Percentiles rank a stretch among this genome's conserved stretches.
These are phyloP conservation scores for Penicillium odoratum DNA, from an alignment of 495 filamentous ascomycete genomes.

Conservation along the genomic window DNA sequence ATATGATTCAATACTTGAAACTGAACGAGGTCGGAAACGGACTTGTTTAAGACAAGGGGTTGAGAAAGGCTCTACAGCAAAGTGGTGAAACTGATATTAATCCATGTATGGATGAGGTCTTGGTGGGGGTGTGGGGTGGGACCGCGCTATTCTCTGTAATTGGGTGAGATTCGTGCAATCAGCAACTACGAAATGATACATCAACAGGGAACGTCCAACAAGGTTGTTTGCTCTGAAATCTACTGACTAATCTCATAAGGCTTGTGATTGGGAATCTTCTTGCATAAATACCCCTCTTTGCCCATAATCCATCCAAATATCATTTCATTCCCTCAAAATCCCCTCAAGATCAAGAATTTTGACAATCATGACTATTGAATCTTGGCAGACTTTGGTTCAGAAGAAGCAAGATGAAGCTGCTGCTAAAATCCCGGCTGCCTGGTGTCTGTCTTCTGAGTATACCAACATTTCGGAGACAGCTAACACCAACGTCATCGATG, in stretches of 20 bases:
- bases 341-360: not conserved
- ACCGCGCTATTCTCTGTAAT: conserved; percentile 9
- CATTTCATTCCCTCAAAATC: not conserved
- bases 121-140: too few relatives aligned
- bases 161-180: not conserved
- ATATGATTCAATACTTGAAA: too few relatives aligned
- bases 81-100: too few relatives aligned
- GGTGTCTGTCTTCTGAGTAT: conserved; percentile 30
- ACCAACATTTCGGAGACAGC: conserved; percentile 13
- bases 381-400: conserved; percentile 25
- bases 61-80: too few relatives aligned
- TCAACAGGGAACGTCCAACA: not conserved
- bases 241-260: not conserved
- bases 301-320: not conserved
- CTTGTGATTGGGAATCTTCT: not conserved
- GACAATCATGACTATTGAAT: conserved; percentile 16
- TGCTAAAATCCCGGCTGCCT: conserved; percentile 45
- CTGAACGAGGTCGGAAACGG: too few relatives aligned
- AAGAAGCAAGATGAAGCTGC: conserved; percentile 40
- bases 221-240: not conserved
- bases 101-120: too few relatives aligned
- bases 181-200: not conserved
- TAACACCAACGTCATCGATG: conserved; percentile 29
- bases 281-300: not conserved
- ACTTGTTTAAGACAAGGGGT: too few relatives aligned